A percentile compares a stretch with the other conserved stretches of the same genome.
Conservation (phyloP, 2,329 filamentous ascomycete species). For the Davidsoniella neocaledoniae region DNA sequence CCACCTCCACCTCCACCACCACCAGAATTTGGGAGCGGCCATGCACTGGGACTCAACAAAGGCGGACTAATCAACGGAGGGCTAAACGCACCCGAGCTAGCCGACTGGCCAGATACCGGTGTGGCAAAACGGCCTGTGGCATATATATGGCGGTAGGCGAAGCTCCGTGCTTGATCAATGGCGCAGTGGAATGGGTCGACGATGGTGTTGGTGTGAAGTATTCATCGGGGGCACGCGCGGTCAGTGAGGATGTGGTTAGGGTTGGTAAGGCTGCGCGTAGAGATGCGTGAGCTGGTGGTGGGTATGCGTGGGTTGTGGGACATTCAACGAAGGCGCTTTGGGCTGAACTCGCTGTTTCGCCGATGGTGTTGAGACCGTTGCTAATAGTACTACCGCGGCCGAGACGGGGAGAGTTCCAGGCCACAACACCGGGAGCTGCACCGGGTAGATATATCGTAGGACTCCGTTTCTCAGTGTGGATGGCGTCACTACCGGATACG, state of each 20-base stretch:
- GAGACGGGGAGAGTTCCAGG: background rate
- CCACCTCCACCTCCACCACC: background rate
- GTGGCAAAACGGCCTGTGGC: background rate
- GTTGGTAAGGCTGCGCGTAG: background rate
- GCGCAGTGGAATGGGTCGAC: constrained; percentile 20
- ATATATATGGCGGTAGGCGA: constrained; percentile 19
- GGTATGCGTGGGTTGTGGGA: too few relatives aligned
- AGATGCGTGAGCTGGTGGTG: background rate
- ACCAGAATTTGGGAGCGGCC: background rate
- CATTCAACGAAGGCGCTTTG: too few relatives aligned
- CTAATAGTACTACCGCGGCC: background rate
- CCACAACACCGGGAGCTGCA: too few relatives aligned
- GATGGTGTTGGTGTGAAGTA: constrained; percentile 17
- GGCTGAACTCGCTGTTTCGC: too few relatives aligned
- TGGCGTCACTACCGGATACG: background rate
- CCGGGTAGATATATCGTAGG: too few relatives aligned
- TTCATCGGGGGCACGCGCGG: constrained; percentile 4
- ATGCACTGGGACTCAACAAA: background rate
- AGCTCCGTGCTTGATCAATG: constrained; percentile 19
- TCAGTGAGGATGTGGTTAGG: background rate
- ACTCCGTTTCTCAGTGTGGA: background rate
- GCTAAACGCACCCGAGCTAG: too few relatives aligned
- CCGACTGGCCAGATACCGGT: background rate
- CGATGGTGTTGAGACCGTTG: constrained; percentile 7
- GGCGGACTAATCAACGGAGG: background rate